Base-by-base conservation (phyloP, 2,329 filamentous ascomycete species). In the Colletotrichum cordylinicola region DNA sequence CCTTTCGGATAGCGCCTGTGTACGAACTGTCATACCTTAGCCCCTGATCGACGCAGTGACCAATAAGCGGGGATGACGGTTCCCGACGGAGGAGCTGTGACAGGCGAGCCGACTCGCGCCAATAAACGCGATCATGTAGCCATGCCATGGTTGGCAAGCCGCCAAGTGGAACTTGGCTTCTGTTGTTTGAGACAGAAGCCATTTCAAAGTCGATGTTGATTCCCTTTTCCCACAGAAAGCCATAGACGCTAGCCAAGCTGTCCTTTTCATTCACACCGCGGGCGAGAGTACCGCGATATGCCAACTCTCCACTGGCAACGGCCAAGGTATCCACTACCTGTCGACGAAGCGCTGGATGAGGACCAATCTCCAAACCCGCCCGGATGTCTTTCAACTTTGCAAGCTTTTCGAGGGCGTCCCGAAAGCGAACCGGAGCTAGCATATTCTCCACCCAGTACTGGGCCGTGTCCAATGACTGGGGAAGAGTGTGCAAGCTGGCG, bases 341-440 rank as follows among this genome's bases (percentile, higher is more conserved):
- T 0, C 84, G 84, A 58, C 84, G 83, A 1, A 89, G 82, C 0
- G 86, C 85, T 0, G 86, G 82, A 55, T 85, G 83, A 1, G 84
- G 84, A 0, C 84, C 83, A 10, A 86, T 55, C 33, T 86, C 84
- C 79, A 69, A 13, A 31, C 18, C 39, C 31, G 56, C 18, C 39
- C 21, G 10, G 61, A 39, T 24, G 15, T 55, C 39, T 1, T 70
- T 65, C 10, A 27, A 27, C 73, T 16, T 7, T 79, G 52, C 39
- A 10, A 35, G 21, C 70, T 9, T 76, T 56, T 65, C 71, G 18
- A 21, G 76, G 55, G 80, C 80, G 5, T 79, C 69, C 4, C 60
- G 37, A 74, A 83, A 83, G 1, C 79, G 55, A 2, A 84, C 82
- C 2, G 82, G 80, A 2, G 76, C 77, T 21, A 82, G 78, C 55